Evolutionary conservation across 78 protist species (phyloP).

Genomic region (Tieghemostelium lacteum): DNA sequence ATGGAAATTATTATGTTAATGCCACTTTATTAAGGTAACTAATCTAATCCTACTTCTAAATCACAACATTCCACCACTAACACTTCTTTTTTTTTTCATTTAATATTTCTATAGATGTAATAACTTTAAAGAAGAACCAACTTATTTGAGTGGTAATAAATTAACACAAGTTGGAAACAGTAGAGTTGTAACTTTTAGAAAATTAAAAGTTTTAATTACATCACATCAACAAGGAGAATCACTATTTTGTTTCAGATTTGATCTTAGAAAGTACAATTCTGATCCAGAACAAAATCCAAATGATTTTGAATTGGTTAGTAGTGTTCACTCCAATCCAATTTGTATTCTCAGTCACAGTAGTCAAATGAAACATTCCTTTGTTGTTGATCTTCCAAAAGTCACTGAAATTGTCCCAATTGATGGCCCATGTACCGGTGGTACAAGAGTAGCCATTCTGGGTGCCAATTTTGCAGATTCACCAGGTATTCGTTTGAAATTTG

Average conservation of each 20-base stretch:
- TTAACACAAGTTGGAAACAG: slow-evolving; percentile 32
- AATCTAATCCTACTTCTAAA: background rate
- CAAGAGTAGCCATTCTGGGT: slow-evolving; percentile 82
- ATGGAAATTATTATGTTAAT: slow-evolving; percentile 76
- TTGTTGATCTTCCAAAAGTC: slow-evolving; percentile 67
- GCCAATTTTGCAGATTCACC: slow-evolving; percentile 85
- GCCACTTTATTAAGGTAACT: slow-evolving; percentile 20
- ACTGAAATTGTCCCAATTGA: slow-evolving; percentile 66
- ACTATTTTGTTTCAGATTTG: slow-evolving; percentile 82
- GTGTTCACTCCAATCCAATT: slow-evolving; percentile 70
- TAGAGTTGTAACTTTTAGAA: slow-evolving; percentile 61
- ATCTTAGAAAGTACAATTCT: slow-evolving; percentile 52
- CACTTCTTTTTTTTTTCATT: background rate
- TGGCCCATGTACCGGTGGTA: slow-evolving; percentile 84
- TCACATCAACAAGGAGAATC: slow-evolving; percentile 87
- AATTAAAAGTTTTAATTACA: slow-evolving; percentile 74
- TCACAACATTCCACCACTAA: background rate
- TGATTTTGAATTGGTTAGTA: slow-evolving; percentile 43
- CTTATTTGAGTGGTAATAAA: slow-evolving; percentile 70
- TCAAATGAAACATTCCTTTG: slow-evolving; percentile 60
- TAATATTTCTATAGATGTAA: slow-evolving; percentile 42
- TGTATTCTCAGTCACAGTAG: slow-evolving; percentile 82
- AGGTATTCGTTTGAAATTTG: slow-evolving; percentile 68
- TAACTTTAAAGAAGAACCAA: slow-evolving; percentile 79
- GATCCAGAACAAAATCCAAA: slow-evolving; percentile 60